Conservation (phyloP, 2,329 filamentous ascomycete species). For the Plenodomus tracheiphilus region DNA sequence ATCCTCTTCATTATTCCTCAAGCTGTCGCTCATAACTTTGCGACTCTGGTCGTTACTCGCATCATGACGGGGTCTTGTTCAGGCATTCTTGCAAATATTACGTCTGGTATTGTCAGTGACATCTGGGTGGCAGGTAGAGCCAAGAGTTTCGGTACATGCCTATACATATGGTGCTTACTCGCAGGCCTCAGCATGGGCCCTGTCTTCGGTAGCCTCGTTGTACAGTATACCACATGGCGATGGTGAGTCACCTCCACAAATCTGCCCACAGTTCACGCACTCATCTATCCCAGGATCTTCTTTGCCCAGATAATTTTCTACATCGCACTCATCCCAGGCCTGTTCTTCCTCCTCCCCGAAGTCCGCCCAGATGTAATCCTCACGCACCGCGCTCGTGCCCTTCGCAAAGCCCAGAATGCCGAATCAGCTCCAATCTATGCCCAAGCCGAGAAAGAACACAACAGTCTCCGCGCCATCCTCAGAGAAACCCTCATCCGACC, state of each 20-base stretch:
- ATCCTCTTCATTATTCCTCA: constrained; percentile 49
- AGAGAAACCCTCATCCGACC: constrained; percentile 43
- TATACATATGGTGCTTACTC: constrained; percentile 51
- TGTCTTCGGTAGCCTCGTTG: constrained; percentile 48
- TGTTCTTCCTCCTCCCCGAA: constrained; percentile 51
- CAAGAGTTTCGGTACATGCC: constrained; percentile 48
- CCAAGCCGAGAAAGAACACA: constrained; percentile 40
- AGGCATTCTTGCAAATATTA: constrained; percentile 49
- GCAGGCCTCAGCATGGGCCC: constrained; percentile 51
- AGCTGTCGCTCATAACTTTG: constrained; percentile 50
- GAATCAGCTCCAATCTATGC: constrained; percentile 31
- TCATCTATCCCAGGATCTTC: constrained; percentile 46
- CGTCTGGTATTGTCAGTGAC: constrained; percentile 39
- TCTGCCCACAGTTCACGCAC: constrained; percentile 10
- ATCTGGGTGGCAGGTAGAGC: constrained; percentile 44
- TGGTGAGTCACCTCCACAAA: constrained; percentile 39
- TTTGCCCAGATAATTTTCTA: constrained; percentile 53
- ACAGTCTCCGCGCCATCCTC: constrained; percentile 39
- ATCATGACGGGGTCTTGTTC: constrained; percentile 51
- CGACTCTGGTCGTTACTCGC: constrained; percentile 49
- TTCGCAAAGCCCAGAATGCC: constrained; percentile 27
- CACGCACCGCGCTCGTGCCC: constrained; percentile 35
- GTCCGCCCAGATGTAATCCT: constrained; percentile 55
- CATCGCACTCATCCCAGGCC: constrained; percentile 46
- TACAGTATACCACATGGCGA: constrained; percentile 46